Evolutionary conservation across 345 rosid species (phyloP), one percentile per base, ranked within the genome.

Genomic region (Physaria fendleri): DNA sequence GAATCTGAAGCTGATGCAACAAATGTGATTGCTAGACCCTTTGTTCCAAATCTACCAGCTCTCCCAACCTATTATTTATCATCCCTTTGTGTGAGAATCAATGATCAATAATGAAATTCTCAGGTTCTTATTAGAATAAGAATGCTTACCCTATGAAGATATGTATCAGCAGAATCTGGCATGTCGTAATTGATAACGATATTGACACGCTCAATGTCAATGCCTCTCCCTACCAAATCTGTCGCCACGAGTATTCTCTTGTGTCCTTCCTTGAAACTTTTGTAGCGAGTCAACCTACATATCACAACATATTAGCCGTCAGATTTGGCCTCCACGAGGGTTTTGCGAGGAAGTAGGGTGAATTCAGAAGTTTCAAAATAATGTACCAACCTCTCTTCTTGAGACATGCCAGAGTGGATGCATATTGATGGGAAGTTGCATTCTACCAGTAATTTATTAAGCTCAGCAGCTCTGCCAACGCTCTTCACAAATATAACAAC

Each of bases 101-200:
- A 30, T 9, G 4, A 30, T 8, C 12, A 30, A 38, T 38, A 6
- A 2, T 7, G 1, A 14, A 15, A 35, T 1, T 29, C 15, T 4
- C 5, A 28, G 17, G 9, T 3, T 8, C n/a, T 8, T 4, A 1
- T 22, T 28, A 23, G n/a, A 22, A 41, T 13, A 33, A 13, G 2
- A 23, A 30, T 17, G 17, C 52, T 12, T 61, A 94, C 99, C 88
- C 99, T 85, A 80, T 94, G 99, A 16, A 94, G 81, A 38, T 94
- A 94, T 1, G 99, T 94, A 53, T 90, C 99, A 4, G 97, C 99
- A 53, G 99, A 90, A 74, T 94, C 97, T 4, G 99, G 99, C 99
- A 94, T 94, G 72, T 94, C 97, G 52, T 94, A 94, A 77, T 94
- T 94, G 75, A 94, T 87, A 6, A 94, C 99, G 27, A 94, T 94